These are phyloP conservation scores for Candida pseudoviswanathii DNA, from an alignment of 1,139 yeast genomes.

Conservation along the genomic window DNA sequence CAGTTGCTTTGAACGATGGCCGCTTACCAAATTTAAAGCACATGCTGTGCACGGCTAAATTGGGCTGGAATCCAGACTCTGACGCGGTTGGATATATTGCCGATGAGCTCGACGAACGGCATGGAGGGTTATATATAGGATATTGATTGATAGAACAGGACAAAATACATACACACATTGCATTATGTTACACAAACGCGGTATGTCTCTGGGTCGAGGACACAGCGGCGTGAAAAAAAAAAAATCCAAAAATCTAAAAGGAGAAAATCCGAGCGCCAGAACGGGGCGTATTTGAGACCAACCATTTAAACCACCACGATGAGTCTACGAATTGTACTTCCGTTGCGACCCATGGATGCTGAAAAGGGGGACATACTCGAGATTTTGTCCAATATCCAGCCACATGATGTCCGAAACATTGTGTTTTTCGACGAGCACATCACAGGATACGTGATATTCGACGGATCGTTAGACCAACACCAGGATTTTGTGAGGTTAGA, in stretches of 20 bases:
- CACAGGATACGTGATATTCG: slow-evolving; percentile 34
- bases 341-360: slow-evolving; percentile 6
- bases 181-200: neutral
- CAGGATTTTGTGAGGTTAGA: slow-evolving; percentile 23
- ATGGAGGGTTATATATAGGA: slow-evolving; percentile 49
- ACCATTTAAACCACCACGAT: slow-evolving; percentile 5
- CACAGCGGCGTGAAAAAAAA: neutral
- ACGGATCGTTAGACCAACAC: slow-evolving; percentile 14
- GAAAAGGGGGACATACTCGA: slow-evolving; percentile 3
- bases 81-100: slow-evolving; percentile 58
- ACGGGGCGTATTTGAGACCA: neutral
- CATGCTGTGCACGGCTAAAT: slow-evolving; percentile 68
- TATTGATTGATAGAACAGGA: slow-evolving; percentile 22
- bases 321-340: slow-evolving; percentile 15
- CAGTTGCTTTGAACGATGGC: slow-evolving; percentile 79
- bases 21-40: slow-evolving; percentile 68
- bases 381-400: slow-evolving; percentile 2
- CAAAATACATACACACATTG: neutral
- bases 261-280: neutral
- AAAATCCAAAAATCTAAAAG: neutral
- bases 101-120: slow-evolving; percentile 40
- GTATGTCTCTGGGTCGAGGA: too few species aligned
- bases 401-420: slow-evolving; percentile 8
- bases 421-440: slow-evolving; percentile 43
- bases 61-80: slow-evolving; percentile 86